phyloP scores from a whole-genome alignment of 257 asterid genomes.

The Solanum piurae region DNA sequence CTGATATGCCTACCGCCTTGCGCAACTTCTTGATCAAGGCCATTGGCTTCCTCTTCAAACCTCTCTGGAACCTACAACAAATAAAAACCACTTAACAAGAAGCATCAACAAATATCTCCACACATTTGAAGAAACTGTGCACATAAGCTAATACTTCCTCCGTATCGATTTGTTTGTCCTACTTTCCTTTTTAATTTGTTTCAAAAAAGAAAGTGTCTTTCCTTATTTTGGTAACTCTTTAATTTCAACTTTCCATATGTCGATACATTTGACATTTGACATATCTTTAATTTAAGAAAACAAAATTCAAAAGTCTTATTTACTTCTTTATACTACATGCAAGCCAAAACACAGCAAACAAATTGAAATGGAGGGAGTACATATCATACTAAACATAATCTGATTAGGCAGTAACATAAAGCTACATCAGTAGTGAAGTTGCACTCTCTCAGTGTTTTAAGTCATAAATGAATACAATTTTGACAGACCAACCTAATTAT shows the following conservation, averaged over 20 bases:
- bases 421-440: neutral
- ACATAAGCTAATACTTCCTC: neutral
- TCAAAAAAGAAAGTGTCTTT: too few relatives aligned
- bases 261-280: too few relatives aligned
- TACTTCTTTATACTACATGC: neutral
- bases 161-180: neutral
- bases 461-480: neutral
- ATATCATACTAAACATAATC: neutral
- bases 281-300: neutral
- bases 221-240: neutral
- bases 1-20: slow-evolving; percentile 11
- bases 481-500: neutral
- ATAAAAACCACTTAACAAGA: neutral
- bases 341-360: neutral
- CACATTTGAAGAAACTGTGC: neutral
- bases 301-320: neutral
- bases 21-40: slow-evolving; percentile 31
- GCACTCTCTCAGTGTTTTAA: neutral
- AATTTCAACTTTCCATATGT: too few relatives aligned
- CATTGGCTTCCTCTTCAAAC: slow-evolving; percentile 31
- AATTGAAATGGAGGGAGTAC: neutral
- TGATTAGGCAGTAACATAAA: neutral
- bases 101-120: neutral
- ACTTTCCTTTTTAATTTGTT: neutral
- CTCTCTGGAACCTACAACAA: slow-evolving; percentile 22